Base-by-base conservation (phyloP, 768 basidiomycete species). In the Nidularia sp. region DNA sequence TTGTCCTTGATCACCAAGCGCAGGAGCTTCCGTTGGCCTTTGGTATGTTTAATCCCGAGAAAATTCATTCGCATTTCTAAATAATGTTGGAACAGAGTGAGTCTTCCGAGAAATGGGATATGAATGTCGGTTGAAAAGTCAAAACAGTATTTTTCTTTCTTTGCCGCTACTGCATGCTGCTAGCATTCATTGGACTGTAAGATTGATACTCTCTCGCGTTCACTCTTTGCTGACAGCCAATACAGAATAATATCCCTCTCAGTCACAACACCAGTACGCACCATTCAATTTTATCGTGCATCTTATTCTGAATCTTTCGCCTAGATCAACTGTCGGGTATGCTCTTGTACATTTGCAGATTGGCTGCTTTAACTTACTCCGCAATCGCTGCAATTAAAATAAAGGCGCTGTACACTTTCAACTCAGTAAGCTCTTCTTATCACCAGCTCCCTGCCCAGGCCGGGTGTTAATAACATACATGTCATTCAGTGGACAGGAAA, bases 101-200 rank as follows among this genome's bases (percentile, higher is more conserved):
- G 12, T 48, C 13, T n/a, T 34, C 48, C 34, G 10, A 15, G n/a
- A 53, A 31, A 12, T 15, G 22, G 4, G 25, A 46, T 46, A 46
- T 46, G 13, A 10, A 13, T 46, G 39, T 12, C 39, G 39, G 39
- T 5, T 41, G 10, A 12, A 41, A 12, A 10, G 12, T 41, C 15
- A 18, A 12, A 12, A 41, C 39, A 72, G 85, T 80, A 25, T 83
- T 85, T 54, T 85, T 85, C 62, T 86, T 89, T 62, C 68, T 85
- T 25, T 84, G 81, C 62, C 81, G 86, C 54, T 88, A 88, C 63
- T 85, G 83, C 64, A 81, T 88, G 74, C 60, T 88, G n/a, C 71
- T 80, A 52, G 77, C 85, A 3, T 73, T 87, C 59, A 63, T 83
- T 56, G 85, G 86, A 52, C 56, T 88, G 85, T 85, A 61, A 67